Percentiles rank a stretch among this genome's conserved stretches.
phyloP scores from a whole-genome alignment of 805 yeast species.

The Ogataea trehaloabstinens region DNA sequence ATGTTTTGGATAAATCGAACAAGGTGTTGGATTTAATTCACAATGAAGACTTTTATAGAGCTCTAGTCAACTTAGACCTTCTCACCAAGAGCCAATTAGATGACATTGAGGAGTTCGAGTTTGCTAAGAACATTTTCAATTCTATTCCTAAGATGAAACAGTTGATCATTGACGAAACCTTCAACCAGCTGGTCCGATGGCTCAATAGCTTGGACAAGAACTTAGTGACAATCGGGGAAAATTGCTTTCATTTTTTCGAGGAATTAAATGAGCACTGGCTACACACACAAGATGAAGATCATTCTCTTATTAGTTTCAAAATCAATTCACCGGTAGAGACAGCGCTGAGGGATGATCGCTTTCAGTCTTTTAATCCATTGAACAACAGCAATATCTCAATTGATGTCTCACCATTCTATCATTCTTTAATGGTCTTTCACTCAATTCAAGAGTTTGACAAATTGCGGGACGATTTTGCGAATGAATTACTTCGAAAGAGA shows the following conservation, averaged over 20 bases:
- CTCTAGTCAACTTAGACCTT: constrained; percentile 78
- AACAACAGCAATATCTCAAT: constrained; percentile 46
- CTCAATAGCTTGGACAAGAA: constrained; percentile 63
- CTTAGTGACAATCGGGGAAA: constrained; percentile 55
- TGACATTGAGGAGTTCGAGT: constrained; percentile 64
- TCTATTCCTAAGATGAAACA: constrained; percentile 75
- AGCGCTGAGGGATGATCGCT: constrained; percentile 55
- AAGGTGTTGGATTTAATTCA: constrained; percentile 79
- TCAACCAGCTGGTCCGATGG: constrained; percentile 63
- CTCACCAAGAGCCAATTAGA: constrained; percentile 65
- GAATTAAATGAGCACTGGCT: constrained; percentile 63
- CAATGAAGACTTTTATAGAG: constrained; percentile 76
- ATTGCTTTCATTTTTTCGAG: constrained; percentile 52
- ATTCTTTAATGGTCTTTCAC: constrained; percentile 77
- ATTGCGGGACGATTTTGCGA: constrained; percentile 60
- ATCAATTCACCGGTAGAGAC: constrained; percentile 85
- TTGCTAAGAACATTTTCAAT: constrained; percentile 67
- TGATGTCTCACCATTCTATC: constrained; percentile 72
- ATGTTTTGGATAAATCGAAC: constrained; percentile 82
- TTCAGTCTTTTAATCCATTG: constrained; percentile 46
- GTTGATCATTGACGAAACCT: constrained; percentile 71
- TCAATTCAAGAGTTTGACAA: constrained; percentile 65
- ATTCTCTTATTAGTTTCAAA: constrained; percentile 52
- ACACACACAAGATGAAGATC: constrained; percentile 40
- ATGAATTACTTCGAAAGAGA: constrained; percentile 69